Base-by-base conservation (phyloP, 306 rosid species). In the Mimosa pudica region DNA sequence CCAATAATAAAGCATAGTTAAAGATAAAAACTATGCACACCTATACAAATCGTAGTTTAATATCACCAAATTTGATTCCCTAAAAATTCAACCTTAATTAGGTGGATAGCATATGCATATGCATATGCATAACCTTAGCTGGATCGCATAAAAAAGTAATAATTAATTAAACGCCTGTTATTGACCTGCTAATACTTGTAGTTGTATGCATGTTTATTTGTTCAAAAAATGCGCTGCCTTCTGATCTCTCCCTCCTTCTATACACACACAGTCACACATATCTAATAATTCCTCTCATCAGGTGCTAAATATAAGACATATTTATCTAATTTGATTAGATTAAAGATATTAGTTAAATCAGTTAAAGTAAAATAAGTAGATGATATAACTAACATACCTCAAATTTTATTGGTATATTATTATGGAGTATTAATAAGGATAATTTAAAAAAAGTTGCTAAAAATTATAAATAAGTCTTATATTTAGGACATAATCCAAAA, bases 161-260 rank as follows among this genome's bases (percentile, higher is more conserved):
- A 45, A 45, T 44, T 6, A 62, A 10, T 41, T 1, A 62, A 62
- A 62, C 35, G 4, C 65, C 68, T 32, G 36, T 62, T 62, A 24
- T 35, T 8, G 10, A 4, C 48, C 48, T 66, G 30, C 38, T 47
- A 4, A 58, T 10, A 47, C 47, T 62, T 76, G 79, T 70, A 8
- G 60, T 41, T 70, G 14, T 65, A 42, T 70, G 32, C 71, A 14
- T 66, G 48, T 65, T 44, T 66, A 20, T n/a, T 57, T 52, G 49
- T 33, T 42, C 20, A 63, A 17, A 70, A 57, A 57, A 57, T 57
- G 63, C 11, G 33, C 18, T 32, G 4, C 32, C 62, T n/a, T 0
- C 30, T 24, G 30, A 24, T 24, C 5, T 18, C 63, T 18, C 30
- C 17, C 61, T 6, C 9, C n/a, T 9, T 55, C 8, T 52, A 1